Base-by-base conservation (phyloP, 2,329 filamentous ascomycete species). In the Sarocladiaceae sp. region DNA sequence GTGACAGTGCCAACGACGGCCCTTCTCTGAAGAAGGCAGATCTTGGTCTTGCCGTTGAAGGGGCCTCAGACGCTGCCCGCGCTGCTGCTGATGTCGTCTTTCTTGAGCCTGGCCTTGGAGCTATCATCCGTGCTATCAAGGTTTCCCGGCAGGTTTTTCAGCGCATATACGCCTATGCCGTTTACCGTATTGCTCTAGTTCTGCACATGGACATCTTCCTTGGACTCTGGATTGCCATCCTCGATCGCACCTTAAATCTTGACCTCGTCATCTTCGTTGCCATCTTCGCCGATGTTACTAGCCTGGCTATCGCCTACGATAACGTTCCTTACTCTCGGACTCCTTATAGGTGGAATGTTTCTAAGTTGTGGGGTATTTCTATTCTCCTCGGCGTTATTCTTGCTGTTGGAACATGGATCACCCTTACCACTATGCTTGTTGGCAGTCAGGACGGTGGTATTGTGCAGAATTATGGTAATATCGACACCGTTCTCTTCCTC, bases 61-160 rank as follows among this genome's bases (percentile, higher is more conserved):
- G 90, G 75, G 85, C 91, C 57, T 94, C 90, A 25, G 91, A 96
- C 68, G 91, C 90, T 67, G 91, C 91, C 64, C 88, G 90, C 60
- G 94, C 90, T 54, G 90, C 90, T 60, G 89, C 91, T 64, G 91
- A 96, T 73, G 96, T 96, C 62, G 90, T 96, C 62, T 96, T 96
- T 80, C 83, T 96, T 67, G 90, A 88, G 61, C 90, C 90, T 52
- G 91, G 90, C 77, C 84, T 96, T 56, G 91, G 90, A 71, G 88
- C 90, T 57, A 95, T 96, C 70, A 95, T 96, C 63, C 90, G 95
- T 68, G 90, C 90, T 55, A 81, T 96, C 61, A 96, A 96, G 78
- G 95, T 88, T 59, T 93, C 90, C 28, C 88, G 91, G 64, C 90
- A 95, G 71, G 96, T 96, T 70, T 96, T 96, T 79, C 90, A 96